Conservation (phyloP, 1,284 basidiomycete genomes). For the Coriolopsis trogii region DNA sequence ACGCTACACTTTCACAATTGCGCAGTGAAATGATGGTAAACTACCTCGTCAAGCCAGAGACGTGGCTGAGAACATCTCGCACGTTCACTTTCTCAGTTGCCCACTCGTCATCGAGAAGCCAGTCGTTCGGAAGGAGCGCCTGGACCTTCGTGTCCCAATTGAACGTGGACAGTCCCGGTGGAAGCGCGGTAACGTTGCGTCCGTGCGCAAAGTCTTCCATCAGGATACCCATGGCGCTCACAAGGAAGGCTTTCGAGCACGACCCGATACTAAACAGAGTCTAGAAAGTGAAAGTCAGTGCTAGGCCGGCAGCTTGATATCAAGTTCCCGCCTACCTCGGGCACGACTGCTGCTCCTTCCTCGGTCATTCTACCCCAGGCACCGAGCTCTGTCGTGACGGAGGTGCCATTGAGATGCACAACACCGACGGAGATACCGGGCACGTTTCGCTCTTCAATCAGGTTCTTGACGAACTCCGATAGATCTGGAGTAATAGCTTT, state of each 20-base stretch:
- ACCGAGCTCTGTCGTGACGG: slow-evolving; percentile 1
- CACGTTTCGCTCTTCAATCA: background rate
- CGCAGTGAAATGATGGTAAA: background rate
- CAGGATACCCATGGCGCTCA: slow-evolving; percentile 35
- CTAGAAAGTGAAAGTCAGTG: too few relatives aligned
- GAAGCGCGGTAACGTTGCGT: slow-evolving; percentile 23
- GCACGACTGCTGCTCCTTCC: background rate
- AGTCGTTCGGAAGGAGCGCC: slow-evolving; percentile 41
- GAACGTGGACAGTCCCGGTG: slow-evolving; percentile 11
- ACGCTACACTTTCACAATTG: background rate
- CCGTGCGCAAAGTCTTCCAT: slow-evolving; percentile 27
- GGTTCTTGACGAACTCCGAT: background rate
- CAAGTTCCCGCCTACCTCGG: background rate
- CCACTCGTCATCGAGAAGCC: slow-evolving; percentile 41
- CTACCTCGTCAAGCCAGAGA: slow-evolving; percentile 19
- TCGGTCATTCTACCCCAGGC: slow-evolving; percentile 9
- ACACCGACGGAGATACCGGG: slow-evolving; percentile 3
- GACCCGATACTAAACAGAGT: slow-evolving; percentile 44
- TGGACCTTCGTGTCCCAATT: slow-evolving; percentile 40
- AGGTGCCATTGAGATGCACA: background rate
- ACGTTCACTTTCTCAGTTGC: slow-evolving; percentile 39
- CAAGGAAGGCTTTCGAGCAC: slow-evolving; percentile 46
- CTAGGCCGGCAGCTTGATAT: too few relatives aligned
- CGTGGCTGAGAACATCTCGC: slow-evolving; percentile 33
- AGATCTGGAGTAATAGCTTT: slow-evolving; percentile 5